Evolutionary conservation across 2,329 filamentous ascomycete species (phyloP).

Genomic region (Botrytis cinerea): DNA sequence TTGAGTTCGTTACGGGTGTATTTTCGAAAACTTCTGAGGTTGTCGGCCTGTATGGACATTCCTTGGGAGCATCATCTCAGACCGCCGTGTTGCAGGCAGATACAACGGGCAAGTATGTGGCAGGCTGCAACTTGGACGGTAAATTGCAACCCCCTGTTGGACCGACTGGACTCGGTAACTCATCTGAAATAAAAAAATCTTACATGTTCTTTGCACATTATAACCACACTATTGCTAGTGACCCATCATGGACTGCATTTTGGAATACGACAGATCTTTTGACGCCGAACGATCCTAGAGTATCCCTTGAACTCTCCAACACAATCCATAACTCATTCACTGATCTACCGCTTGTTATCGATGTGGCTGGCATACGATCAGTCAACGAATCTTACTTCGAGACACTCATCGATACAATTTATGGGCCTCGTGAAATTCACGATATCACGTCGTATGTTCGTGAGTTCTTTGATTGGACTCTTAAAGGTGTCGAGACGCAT

Average conservation of each 20-base stretch:
- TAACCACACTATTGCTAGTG: neutral
- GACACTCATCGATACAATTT: neutral
- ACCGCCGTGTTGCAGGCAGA: neutral
- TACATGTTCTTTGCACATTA: neutral
- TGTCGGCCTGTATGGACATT: neutral
- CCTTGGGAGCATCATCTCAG: neutral
- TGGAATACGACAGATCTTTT: neutral
- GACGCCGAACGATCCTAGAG: neutral
- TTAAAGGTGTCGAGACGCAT: neutral
- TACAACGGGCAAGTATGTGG: neutral
- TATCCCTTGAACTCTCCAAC: neutral
- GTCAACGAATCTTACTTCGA: neutral
- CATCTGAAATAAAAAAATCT: neutral
- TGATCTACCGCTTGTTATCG: neutral
- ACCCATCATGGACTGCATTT: neutral
- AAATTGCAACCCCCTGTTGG: neutral
- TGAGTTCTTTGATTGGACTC: neutral
- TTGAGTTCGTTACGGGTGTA: neutral
- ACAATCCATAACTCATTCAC: neutral
- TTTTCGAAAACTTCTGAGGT: neutral
- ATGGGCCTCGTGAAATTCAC: neutral
- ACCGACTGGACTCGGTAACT: neutral
- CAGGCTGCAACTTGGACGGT: neutral
- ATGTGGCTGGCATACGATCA: neutral
- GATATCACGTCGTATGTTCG: neutral